phyloP scores from a whole-genome alignment of 306 rosid species.

The Pachyrhizus erosus region DNA sequence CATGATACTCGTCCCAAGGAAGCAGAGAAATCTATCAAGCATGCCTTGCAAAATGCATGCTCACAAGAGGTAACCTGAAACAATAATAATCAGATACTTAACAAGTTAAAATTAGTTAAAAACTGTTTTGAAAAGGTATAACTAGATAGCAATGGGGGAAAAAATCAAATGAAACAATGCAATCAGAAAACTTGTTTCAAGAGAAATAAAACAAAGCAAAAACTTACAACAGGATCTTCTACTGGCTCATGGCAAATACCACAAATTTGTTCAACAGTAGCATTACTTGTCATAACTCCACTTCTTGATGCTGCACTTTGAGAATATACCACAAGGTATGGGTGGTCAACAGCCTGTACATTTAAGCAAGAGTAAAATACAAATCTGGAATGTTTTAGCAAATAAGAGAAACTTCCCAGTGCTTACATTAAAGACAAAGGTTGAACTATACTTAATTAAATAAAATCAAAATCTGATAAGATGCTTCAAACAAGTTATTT shows the following conservation, averaged over 20 bases:
- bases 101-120: conserved; percentile 6
- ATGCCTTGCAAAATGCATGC: conserved; percentile 83
- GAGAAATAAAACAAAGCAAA: not conserved
- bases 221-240: conserved; percentile 79
- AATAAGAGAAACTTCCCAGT: not conserved
- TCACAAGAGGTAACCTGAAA: conserved; percentile 86
- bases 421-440: not conserved
- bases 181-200: not conserved
- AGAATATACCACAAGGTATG: conserved; percentile 88
- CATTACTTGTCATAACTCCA: conserved; percentile 42
- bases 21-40: conserved; percentile 71
- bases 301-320: conserved; percentile 60
- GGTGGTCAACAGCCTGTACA: conserved; percentile 89
- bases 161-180: not conserved
- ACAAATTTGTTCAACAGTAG: conserved; percentile 60
- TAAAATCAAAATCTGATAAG: not conserved
- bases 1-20: conserved; percentile 72
- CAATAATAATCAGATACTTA: conserved; percentile 15
- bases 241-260: conserved; percentile 80
- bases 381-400: not conserved
- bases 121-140: not conserved
- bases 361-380: conserved; percentile 25
- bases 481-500: not conserved
- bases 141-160: not conserved
- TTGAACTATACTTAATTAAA: not conserved